Evolutionary conservation across 352 stramenopile species (phyloP).

Genomic region (Peronospora destructor): DNA sequence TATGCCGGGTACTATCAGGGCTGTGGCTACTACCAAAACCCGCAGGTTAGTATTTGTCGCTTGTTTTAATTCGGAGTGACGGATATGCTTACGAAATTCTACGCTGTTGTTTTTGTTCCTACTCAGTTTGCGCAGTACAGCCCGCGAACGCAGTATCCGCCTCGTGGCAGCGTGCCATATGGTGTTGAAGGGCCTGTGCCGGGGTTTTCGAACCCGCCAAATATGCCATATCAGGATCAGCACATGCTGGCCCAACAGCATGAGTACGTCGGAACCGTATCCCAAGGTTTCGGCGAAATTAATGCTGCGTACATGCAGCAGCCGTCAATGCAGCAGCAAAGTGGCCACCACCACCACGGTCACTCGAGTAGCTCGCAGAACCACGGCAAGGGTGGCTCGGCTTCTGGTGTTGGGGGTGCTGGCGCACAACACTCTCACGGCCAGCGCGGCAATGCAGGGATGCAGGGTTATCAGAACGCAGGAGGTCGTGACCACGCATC

Average conservation of each 20-base stretch:
- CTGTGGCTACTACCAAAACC: slow-evolving; percentile 86
- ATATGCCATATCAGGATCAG: slow-evolving; percentile 81
- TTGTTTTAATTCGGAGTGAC: background rate
- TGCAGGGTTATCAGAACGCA: slow-evolving; percentile 52
- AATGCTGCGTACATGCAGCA: slow-evolving; percentile 71
- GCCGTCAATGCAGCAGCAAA: slow-evolving; percentile 39
- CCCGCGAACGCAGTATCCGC: slow-evolving; percentile 76
- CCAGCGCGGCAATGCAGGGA: slow-evolving; percentile 49
- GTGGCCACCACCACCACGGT: slow-evolving; percentile 46
- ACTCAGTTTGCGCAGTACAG: slow-evolving; percentile 82
- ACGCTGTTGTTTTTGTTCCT: slow-evolving; percentile 8
- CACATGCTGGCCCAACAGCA: slow-evolving; percentile 74
- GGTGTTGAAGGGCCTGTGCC: slow-evolving; percentile 72
- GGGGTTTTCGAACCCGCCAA: slow-evolving; percentile 72
- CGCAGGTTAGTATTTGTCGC: slow-evolving; percentile 38
- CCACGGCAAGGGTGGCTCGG: slow-evolving; percentile 52
- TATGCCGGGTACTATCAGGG: slow-evolving; percentile 81
- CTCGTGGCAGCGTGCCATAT: slow-evolving; percentile 78
- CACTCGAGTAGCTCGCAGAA: slow-evolving; percentile 54
- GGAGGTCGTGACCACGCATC: slow-evolving; percentile 51
- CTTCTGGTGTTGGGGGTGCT: slow-evolving; percentile 32
- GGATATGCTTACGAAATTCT: slow-evolving; percentile 5
- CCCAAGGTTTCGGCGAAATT: slow-evolving; percentile 81
- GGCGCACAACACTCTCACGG: slow-evolving; percentile 39
- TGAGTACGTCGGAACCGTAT: slow-evolving; percentile 66